A percentile compares a stretch with the other conserved stretches of the same genome.
Evolutionary conservation across 352 stramenopile species (phyloP).

Genomic region (Phytophthora ramorum): DNA sequence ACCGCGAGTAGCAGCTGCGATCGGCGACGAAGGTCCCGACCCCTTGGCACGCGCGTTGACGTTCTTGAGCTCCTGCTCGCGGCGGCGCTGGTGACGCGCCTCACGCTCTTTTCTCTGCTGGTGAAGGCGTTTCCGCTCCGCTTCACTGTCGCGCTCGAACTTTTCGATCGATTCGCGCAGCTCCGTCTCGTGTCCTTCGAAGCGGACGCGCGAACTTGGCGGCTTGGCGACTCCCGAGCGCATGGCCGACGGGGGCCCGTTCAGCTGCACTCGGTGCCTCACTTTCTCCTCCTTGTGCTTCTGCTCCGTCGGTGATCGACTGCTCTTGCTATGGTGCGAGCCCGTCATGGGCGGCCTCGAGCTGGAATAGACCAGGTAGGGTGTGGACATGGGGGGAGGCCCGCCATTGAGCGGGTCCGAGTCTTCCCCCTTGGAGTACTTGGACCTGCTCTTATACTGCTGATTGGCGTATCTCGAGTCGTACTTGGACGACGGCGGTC

Average conservation of each 20-base stretch:
- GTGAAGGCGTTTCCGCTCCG: slow-evolving; percentile 29
- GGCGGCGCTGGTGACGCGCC: slow-evolving; percentile 18
- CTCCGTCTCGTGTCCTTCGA: slow-evolving; percentile 35
- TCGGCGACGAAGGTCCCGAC: slow-evolving; percentile 14
- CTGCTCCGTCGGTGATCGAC: not conserved
- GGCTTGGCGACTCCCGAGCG: slow-evolving; percentile 24
- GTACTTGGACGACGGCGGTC: slow-evolving; percentile 21
- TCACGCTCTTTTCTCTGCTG: slow-evolving; percentile 20
- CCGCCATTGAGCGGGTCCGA: slow-evolving; percentile 44
- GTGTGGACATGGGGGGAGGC: slow-evolving; percentile 48
- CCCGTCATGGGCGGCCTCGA: slow-evolving; percentile 24
- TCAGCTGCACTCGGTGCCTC: slow-evolving; percentile 13
- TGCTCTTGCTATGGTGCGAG: slow-evolving; percentile 25
- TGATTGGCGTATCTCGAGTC: slow-evolving; percentile 38
- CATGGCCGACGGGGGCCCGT: slow-evolving; percentile 30
- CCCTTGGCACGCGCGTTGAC: slow-evolving; percentile 23
- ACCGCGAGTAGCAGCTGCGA: slow-evolving; percentile 23
- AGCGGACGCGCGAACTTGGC: slow-evolving; percentile 48
- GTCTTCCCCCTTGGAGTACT: slow-evolving; percentile 34
- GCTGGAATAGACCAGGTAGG: slow-evolving; percentile 54
- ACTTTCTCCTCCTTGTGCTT: slow-evolving; percentile 1
- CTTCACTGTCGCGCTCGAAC: slow-evolving; percentile 14
- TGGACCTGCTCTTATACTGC: slow-evolving; percentile 59
- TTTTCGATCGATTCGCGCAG: slow-evolving; percentile 15
- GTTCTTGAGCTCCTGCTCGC: slow-evolving; percentile 26